phyloP scores from a whole-genome alignment of 176 grass and related monocot species.

The Carex parvula region DNA sequence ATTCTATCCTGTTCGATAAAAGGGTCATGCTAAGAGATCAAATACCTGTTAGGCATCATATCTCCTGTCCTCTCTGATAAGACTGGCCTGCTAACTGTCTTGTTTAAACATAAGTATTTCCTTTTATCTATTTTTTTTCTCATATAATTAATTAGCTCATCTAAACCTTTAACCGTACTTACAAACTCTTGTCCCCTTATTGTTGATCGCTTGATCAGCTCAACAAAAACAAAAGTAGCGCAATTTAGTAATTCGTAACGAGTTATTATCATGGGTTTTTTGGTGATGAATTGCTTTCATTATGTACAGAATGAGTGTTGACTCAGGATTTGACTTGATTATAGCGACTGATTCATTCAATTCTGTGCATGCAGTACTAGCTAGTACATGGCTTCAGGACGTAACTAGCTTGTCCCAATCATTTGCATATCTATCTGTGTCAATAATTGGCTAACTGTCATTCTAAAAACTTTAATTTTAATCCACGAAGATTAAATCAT shows the following conservation, averaged over 20 bases:
- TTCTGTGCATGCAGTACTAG: slow-evolving; percentile 3
- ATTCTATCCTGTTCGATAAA: background rate
- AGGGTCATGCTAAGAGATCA: background rate
- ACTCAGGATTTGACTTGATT: background rate
- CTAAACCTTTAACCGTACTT: background rate
- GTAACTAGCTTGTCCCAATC: background rate
- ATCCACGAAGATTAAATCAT: background rate
- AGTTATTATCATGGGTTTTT: background rate
- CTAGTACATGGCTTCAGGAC: background rate
- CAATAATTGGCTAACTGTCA: background rate
- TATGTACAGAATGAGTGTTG: background rate
- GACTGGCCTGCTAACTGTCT: no score
- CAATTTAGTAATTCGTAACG: background rate
- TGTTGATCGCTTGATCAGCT: background rate
- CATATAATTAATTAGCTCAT: background rate
- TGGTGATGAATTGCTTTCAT: background rate
- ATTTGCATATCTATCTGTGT: background rate
- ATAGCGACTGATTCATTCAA: background rate
- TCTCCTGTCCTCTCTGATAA: no score
- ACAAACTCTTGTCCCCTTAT: background rate
- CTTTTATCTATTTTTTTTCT: background rate
- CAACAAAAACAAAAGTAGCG: background rate
- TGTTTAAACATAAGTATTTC: no score
- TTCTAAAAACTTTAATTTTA: background rate
- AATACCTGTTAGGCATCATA: no score